Evolutionary conservation across 139 green algal species (phyloP), one percentile per base, ranked within the genome.

Genomic region (Chlamydomonas sp.): DNA sequence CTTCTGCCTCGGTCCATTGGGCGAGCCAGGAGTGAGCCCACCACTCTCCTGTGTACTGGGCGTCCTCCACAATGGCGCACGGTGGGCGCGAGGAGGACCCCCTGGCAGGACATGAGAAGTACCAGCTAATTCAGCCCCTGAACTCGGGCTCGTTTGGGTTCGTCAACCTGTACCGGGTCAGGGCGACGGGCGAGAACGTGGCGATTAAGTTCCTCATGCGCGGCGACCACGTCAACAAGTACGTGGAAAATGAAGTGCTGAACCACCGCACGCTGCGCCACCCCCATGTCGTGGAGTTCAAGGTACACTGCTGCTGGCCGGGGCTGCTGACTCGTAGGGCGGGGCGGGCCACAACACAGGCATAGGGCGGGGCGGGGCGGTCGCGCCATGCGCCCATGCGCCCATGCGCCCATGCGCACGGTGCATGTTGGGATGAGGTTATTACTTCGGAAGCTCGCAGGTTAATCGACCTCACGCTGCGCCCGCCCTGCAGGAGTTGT

Each of bases 201-300:
- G 84, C 84, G 6, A 82, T 86, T 36, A 90, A 88, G 75, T 87
- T 87, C 68, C 83, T 87, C 20, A 78, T 84, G 61, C 71, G 81
- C 0, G 81, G 81, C 2, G 81, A 84, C 3, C 81, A 84, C 76
- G 78, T 87, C 22, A 95, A 87, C 64, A 92, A 96, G 67, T 97
- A 98, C 84, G 93, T 98, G 43, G 83, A 96, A 76, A 82, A 89
- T 8, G 93, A 98, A 70, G 92, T 98, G 57, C 73, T 97, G 31
- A 98, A 98, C 68, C 93, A 98, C 72, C 77, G 93, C 10, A 83
- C 83, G 43, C 80, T 98, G 35, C 79, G 89, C n/a, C 93, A 98
- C 70, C 70, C 93, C 8, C 95, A 98, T 80, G 94, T 98, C 30
- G 86, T 98, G 1, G 85, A 92, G 49, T 98, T 98, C 79, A 95